A percentile compares a stretch with the other conserved stretches of the same genome.
Evolutionary conservation across 2,329 filamentous ascomycete genomes (phyloP).

Genomic region (Paecilomyces sp.): DNA sequence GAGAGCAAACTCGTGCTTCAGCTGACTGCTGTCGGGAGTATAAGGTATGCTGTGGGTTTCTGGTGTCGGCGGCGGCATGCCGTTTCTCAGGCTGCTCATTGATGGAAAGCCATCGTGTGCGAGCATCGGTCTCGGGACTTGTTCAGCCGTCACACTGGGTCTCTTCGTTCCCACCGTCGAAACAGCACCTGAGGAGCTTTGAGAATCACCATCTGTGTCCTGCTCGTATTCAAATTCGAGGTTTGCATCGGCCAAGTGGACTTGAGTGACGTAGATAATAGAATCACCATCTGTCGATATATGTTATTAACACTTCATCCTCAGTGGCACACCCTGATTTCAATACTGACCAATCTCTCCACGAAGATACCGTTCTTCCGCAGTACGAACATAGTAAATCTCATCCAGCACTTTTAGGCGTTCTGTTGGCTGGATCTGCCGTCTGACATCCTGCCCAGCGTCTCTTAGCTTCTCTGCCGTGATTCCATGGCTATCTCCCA

Average conservation of each 20-base stretch:
- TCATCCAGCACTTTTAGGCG: constrained; percentile 32
- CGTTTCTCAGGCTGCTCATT: not conserved
- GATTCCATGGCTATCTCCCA: constrained; percentile 26
- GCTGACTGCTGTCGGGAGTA: not conserved
- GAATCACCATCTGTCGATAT: constrained; percentile 18
- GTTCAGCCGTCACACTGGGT: not conserved
- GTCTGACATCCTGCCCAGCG: constrained; percentile 31
- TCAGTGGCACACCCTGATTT: not conserved
- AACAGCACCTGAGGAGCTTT: not conserved
- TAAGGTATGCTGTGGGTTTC: not conserved
- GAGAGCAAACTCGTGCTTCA: not conserved
- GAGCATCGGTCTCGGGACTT: not conserved
- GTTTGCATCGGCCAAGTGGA: constrained; percentile 15
- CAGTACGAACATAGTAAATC: constrained; percentile 30
- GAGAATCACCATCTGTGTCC: not conserved
- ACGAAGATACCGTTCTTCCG: constrained; percentile 30
- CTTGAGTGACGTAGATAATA: constrained; percentile 21
- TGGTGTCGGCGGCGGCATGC: not conserved
- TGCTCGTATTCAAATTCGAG: constrained; percentile 10
- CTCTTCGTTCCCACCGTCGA: not conserved
- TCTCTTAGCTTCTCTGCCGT: constrained; percentile 32
- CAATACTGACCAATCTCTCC: constrained; percentile 27
- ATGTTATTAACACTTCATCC: not conserved
- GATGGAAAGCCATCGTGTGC: not conserved
- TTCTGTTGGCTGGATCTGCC: constrained; percentile 27